Conservation (phyloP, 441 rosid species). For the Croton setiger region DNA sequence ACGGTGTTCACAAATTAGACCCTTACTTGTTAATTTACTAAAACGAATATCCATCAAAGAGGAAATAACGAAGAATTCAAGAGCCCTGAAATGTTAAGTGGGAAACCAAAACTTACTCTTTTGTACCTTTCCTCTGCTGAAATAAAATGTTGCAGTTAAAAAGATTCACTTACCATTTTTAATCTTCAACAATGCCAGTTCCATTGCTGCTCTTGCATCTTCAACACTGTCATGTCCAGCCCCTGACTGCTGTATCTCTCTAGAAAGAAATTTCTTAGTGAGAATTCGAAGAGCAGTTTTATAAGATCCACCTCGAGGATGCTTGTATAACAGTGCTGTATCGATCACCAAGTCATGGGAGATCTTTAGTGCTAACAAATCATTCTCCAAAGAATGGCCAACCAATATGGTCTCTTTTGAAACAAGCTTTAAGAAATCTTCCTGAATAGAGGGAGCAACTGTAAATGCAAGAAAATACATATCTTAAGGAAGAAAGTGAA, state of each 20-base stretch:
- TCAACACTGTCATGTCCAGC: slow-evolving; percentile 87
- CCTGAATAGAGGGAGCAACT: slow-evolving; percentile 53
- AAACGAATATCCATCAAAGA: too few relatives aligned
- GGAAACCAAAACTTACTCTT: too few relatives aligned
- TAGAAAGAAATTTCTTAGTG: slow-evolving; percentile 78
- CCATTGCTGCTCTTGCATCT: slow-evolving; percentile 95
- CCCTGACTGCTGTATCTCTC: slow-evolving; percentile 80
- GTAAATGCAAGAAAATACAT: slow-evolving; percentile 16
- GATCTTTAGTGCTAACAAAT: slow-evolving; percentile 78
- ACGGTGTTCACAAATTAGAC: too few relatives aligned
- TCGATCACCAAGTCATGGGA: slow-evolving; percentile 85
- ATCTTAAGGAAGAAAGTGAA: slow-evolving; percentile 16
- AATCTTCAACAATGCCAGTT: slow-evolving; percentile 80
- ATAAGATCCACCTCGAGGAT: slow-evolving; percentile 70
- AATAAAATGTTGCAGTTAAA: neutral
- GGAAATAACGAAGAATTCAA: too few relatives aligned
- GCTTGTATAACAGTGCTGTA: slow-evolving; percentile 83
- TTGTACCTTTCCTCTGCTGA: too few relatives aligned
- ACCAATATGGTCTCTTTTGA: slow-evolving; percentile 79
- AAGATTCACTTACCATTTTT: slow-evolving; percentile 54
- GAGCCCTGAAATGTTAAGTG: too few relatives aligned
- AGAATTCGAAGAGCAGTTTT: slow-evolving; percentile 86
- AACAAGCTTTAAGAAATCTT: slow-evolving; percentile 76
- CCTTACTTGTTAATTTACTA: too few relatives aligned
- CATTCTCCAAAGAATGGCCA: slow-evolving; percentile 97